Percentiles rank a stretch among this genome's conserved stretches.
Evolutionary conservation across 768 basidiomycete genomes (phyloP).

Genomic region (Calocera cornea): DNA sequence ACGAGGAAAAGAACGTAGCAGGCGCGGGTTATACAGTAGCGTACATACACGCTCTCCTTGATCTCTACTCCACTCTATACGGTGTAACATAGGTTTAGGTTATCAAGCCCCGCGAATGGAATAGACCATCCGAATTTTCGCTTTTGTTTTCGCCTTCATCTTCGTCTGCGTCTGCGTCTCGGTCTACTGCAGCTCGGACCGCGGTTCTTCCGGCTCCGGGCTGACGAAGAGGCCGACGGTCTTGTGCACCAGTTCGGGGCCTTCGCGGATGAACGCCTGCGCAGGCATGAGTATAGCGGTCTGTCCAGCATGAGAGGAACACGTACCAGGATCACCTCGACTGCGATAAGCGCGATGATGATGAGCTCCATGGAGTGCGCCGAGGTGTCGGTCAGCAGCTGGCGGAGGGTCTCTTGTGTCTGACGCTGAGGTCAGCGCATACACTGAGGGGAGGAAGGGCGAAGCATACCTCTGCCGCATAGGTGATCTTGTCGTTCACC

Average conservation of each 20-base stretch:
- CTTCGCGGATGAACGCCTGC: constrained; percentile 25
- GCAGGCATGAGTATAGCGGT: too few relatives aligned
- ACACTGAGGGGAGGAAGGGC: constrained; percentile 33
- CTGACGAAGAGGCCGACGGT: constrained; percentile 6
- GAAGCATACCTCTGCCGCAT: constrained; percentile 56
- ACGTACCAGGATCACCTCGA: constrained; percentile 79
- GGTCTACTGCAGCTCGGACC: not conserved
- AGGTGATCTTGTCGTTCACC: constrained; percentile 85
- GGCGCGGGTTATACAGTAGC: not conserved
- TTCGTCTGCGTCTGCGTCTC: too few relatives aligned
- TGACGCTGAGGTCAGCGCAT: constrained; percentile 3
- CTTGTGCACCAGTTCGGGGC: constrained; percentile 21
- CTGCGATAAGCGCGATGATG: constrained; percentile 87
- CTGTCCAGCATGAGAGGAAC: not conserved
- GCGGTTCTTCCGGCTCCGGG: not conserved
- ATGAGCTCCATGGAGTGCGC: constrained; percentile 88
- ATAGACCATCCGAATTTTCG: too few relatives aligned
- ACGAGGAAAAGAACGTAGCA: too few relatives aligned
- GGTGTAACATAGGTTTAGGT: not conserved
- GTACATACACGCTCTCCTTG: not conserved
- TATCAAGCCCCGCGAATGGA: not conserved
- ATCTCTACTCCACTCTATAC: not conserved
- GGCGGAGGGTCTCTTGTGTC: constrained; percentile 7
- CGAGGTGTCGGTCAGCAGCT: constrained; percentile 46
- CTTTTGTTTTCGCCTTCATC: too few relatives aligned